A percentile compares a stretch with the other conserved stretches of the same genome.
Conservation (phyloP, 139 green algal species). For the Deuterostichococcus epilithicus region DNA sequence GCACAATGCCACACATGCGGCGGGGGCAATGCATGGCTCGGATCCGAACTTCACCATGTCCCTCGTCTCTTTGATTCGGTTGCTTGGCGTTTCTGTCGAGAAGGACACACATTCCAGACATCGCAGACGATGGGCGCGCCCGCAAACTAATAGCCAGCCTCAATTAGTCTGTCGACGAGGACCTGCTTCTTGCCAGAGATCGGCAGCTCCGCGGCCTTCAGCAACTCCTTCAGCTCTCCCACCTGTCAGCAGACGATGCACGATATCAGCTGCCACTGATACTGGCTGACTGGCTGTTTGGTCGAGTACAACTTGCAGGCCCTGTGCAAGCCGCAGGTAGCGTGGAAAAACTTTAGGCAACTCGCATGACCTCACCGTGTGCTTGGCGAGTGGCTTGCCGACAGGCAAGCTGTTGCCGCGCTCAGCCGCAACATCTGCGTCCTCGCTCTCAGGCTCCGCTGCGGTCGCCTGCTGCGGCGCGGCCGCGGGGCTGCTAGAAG, state of each 20-base stretch:
- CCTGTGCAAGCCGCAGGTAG: not conserved
- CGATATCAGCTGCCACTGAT: not conserved
- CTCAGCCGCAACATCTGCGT: not conserved
- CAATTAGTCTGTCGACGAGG: not conserved
- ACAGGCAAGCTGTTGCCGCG: not conserved
- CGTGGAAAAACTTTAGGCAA: not conserved
- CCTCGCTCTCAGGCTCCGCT: not conserved
- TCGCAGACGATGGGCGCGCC: not conserved
- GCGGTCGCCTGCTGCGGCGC: not conserved
- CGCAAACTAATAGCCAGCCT: not conserved
- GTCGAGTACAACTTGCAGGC: not conserved
- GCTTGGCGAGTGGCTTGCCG: not conserved
- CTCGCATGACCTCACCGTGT: not conserved
- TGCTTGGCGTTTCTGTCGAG: not conserved
- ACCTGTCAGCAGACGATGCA: not conserved
- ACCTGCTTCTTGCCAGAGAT: not conserved
- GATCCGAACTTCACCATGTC: not conserved
- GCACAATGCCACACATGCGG: not conserved
- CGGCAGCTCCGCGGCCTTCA: not conserved
- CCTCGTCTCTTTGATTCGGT: not conserved
- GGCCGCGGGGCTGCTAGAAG: not conserved
- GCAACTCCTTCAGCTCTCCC: not conserved
- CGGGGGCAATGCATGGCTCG: not conserved
- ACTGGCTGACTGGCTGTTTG: not conserved
- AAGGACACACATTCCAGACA: not conserved